A percentile compares a stretch with the other conserved stretches of the same genome.
Conservation (phyloP, 2,329 filamentous ascomycete species). For the Hymenoscyphus infarciens region DNA sequence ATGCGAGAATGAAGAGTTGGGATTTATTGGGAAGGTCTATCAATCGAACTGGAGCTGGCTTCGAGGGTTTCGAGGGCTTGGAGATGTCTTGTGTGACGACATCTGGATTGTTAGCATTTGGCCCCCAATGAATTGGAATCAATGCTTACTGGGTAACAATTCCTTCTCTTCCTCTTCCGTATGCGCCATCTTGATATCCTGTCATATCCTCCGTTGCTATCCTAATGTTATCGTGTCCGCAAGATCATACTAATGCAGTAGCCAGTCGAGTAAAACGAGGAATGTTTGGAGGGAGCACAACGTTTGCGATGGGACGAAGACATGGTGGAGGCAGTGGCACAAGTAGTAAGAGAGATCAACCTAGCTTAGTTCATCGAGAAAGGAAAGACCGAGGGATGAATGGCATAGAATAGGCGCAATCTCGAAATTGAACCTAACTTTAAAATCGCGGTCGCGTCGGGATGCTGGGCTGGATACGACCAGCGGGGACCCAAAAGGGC, state of each 20-base stretch:
- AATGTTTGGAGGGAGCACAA: background rate
- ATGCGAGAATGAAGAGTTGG: slow-evolving; percentile 73
- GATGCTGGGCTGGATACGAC: no score
- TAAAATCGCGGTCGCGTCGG: background rate
- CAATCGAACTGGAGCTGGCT: slow-evolving; percentile 54
- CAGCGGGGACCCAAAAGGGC: no score
- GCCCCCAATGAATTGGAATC: background rate
- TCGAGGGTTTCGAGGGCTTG: slow-evolving; percentile 6
- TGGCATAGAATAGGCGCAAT: background rate
- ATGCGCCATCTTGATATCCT: background rate
- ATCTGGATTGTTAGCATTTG: background rate
- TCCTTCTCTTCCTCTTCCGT: background rate
- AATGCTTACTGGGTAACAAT: background rate
- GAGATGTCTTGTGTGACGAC: background rate
- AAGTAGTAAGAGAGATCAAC: background rate
- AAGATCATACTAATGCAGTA: background rate
- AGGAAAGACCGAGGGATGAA: background rate
- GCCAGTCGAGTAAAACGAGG: background rate
- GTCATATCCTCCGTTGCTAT: background rate
- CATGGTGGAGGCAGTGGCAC: background rate
- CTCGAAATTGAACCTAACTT: background rate
- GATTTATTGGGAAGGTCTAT: slow-evolving; percentile 69
- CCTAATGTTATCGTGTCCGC: background rate
- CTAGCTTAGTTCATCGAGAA: background rate
- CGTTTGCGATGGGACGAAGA: background rate